phyloP scores from a whole-genome alignment of 2,329 filamentous ascomycete species.

The Domatiomyces globalis region DNA sequence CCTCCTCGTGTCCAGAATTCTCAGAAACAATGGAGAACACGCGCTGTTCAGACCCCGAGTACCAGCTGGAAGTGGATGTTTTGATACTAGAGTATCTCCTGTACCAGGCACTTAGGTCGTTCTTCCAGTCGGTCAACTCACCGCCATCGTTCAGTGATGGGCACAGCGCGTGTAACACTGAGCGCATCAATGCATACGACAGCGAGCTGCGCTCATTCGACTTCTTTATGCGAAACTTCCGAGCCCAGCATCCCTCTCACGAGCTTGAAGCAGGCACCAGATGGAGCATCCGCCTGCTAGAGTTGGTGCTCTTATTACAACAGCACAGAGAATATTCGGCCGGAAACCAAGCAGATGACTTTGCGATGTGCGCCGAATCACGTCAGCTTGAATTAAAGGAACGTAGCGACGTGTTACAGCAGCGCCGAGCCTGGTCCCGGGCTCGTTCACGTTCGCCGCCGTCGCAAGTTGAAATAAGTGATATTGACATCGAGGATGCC shows the following conservation, averaged over 20 bases:
- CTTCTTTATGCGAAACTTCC: neutral
- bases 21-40: slow-evolving; percentile 10
- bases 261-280: neutral
- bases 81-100: slow-evolving; percentile 19
- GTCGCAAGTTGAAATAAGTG: neutral
- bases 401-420: neutral
- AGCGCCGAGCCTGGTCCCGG: neutral
- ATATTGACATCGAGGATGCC: neutral
- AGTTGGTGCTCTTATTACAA: neutral
- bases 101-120: slow-evolving; percentile 12
- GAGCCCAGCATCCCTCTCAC: neutral
- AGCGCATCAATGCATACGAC: neutral
- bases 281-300: neutral
- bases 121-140: neutral
- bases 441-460: neutral
- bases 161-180: neutral
- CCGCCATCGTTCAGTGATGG: neutral
- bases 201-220: neutral
- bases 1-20: neutral
- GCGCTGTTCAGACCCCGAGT: slow-evolving; percentile 12
- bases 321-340: neutral
- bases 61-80: slow-evolving; percentile 16
- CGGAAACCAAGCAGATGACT: neutral
- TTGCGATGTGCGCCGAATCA: neutral
- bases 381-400: neutral